phyloP scores from a whole-genome alignment of 2,329 filamentous ascomycete genomes.

The Pseudocercospora pini-densiflorae region DNA sequence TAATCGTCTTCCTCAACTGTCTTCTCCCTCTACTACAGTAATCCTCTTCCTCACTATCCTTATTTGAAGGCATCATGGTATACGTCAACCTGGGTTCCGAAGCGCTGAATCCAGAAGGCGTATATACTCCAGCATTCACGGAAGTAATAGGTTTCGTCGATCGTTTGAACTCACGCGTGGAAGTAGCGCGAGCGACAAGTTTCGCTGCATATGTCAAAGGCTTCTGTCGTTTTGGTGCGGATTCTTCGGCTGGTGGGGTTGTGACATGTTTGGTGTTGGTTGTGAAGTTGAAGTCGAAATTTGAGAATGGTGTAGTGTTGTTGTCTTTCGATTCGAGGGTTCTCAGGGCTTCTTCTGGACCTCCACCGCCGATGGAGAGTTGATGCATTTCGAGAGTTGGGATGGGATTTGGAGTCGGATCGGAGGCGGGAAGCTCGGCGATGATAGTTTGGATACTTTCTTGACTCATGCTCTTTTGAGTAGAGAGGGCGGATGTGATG shows the following conservation, averaged over 20 bases:
- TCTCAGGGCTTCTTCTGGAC: neutral
- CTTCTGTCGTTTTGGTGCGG: neutral
- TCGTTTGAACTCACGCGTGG: neutral
- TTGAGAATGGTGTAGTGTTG: neutral
- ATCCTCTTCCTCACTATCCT: neutral
- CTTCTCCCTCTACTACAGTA: neutral
- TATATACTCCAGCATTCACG: neutral
- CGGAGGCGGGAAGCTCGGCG: neutral
- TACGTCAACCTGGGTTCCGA: neutral
- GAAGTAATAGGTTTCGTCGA: neutral
- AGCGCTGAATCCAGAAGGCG: neutral
- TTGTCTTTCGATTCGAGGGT: neutral
- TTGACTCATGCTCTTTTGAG: neutral
- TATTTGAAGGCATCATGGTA: neutral
- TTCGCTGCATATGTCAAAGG: neutral
- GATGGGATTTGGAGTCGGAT: slow-evolving; percentile 4
- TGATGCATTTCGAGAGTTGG: slow-evolving; percentile 28
- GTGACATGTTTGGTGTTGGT: no score
- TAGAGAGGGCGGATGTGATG: neutral
- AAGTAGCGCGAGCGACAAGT: neutral
- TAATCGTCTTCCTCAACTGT: neutral
- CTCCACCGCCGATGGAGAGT: neutral
- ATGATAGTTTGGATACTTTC: slow-evolving; percentile 1
- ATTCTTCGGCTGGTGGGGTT: neutral
- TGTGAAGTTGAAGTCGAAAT: slow-evolving; percentile 3